Evolutionary conservation across 2,329 filamentous ascomycete species (phyloP).

Genomic region (Exophiala bonariae): DNA sequence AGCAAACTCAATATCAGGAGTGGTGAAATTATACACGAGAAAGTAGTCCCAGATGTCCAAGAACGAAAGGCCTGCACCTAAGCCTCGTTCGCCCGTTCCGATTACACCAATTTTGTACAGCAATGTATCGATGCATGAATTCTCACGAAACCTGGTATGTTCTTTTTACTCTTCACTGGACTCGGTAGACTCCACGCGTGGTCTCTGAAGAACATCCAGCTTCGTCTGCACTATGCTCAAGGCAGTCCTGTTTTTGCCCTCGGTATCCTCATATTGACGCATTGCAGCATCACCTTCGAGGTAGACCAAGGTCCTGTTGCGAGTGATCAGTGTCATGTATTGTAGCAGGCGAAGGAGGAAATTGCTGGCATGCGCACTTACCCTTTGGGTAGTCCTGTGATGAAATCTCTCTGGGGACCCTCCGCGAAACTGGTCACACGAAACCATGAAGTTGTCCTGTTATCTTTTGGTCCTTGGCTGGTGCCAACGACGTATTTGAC

Average conservation of each 20-base stretch:
- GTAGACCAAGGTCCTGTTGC: conserved; percentile 69
- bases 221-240: conserved; percentile 80
- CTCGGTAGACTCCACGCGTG: too few species aligned
- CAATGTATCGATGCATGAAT: not conserved
- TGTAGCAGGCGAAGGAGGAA: too few species aligned
- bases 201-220: conserved; percentile 37
- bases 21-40: conserved; percentile 12
- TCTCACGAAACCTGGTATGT: not conserved
- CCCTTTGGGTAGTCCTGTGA: conserved; percentile 80
- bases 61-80: not conserved
- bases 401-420: conserved; percentile 62
- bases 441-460: conserved; percentile 83
- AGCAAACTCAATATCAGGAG: conserved; percentile 11
- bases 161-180: conserved; percentile 19
- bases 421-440: conserved; percentile 74
- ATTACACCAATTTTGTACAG: conserved; percentile 7
- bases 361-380: conserved; percentile 48
- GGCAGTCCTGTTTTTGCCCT: conserved; percentile 59
- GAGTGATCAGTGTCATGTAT: too few species aligned
- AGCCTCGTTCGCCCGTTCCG: not conserved
- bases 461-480: conserved; percentile 65
- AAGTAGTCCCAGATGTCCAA: conserved; percentile 2
- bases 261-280: conserved; percentile 64
- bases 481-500: conserved; percentile 76
- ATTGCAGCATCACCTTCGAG: conserved; percentile 80